Evolutionary conservation across 805 yeast genomes (phyloP), one percentile per base, ranked within the genome.

Genomic region (Yarrowia osloensis): DNA sequence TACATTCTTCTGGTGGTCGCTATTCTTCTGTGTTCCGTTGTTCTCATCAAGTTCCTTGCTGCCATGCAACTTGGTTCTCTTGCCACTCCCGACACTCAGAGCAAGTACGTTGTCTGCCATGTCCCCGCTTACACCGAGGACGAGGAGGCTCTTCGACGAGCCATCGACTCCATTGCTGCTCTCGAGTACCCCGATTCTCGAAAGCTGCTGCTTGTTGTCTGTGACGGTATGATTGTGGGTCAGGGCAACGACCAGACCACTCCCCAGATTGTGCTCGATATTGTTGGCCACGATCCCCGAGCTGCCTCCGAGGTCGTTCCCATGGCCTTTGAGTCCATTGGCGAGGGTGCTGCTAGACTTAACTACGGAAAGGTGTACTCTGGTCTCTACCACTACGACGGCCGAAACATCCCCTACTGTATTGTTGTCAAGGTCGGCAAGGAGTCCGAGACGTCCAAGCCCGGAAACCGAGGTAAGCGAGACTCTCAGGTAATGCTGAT

Each of bases 391-490:
- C 85, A 85, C 69, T 84, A 82, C 52, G 80, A 82, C 55, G 88
- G 86, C 68, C 81, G 79, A 33, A 82, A 85, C 55, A 84, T 85
- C 31, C 88, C 88, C 0, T 78, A 84, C 70, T 72, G 86, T 57
- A 83, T 84, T 4, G 74, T 85, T 67, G 88, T 85, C 52, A 85
- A 85, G 74, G 85, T 86, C 67, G 88, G 88, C 52, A 84, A 85
- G 33, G 86, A 88, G 4, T 83, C 81, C 11, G 88, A 85, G 74
- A 82, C 81, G 9, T 80, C 80, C 67, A 75, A 71, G 68, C 88
- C 88, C 6, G 89, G 89, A 66, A 85, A 85, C 74, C 79, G 88
- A 74, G 89, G 88, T 71, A 85, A 85, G 74, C 84, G 89, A 72
- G 88, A 85, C 73, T 84, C 88, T 24, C 89, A 85, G 74, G 80